A percentile compares a stretch with the other conserved stretches of the same genome.
phyloP scores from a whole-genome alignment of 2,329 filamentous ascomycete species.

The Fusarium penzigii region DNA sequence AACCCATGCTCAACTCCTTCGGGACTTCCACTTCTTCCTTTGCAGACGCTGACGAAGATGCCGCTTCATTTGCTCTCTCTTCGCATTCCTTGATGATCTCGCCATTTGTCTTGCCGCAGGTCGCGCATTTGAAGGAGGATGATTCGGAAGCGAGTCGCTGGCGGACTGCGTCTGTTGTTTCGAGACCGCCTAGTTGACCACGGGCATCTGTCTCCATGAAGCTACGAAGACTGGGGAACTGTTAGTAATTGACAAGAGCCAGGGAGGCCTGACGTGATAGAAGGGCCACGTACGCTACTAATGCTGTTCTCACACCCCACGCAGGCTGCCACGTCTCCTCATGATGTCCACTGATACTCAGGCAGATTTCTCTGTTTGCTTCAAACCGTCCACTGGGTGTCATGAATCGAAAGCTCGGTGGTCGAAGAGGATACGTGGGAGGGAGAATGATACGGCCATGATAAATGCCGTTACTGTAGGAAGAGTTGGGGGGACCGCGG shows the following conservation, averaged over 20 bases:
- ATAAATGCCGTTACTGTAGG: slow-evolving; percentile 82
- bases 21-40: slow-evolving; percentile 50
- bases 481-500: slow-evolving; percentile 80
- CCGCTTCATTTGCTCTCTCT: slow-evolving; percentile 49
- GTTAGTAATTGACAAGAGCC: slow-evolving; percentile 1
- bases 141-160: slow-evolving; percentile 70
- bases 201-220: slow-evolving; percentile 92
- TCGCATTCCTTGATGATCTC: slow-evolving; percentile 74
- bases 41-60: slow-evolving; percentile 21
- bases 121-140: slow-evolving; percentile 64
- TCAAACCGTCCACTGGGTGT: slow-evolving; percentile 93
- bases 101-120: slow-evolving; percentile 70
- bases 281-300: slow-evolving; percentile 57
- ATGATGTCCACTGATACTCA: slow-evolving; percentile 91
- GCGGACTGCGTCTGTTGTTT: slow-evolving; percentile 69
- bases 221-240: slow-evolving; percentile 59
- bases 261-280: background rate
- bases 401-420: slow-evolving; percentile 92
- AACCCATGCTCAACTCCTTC: slow-evolving; percentile 64
- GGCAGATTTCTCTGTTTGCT: slow-evolving; percentile 93
- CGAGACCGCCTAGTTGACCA: slow-evolving; percentile 88
- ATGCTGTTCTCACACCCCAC: slow-evolving; percentile 90
- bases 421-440: slow-evolving; percentile 84
- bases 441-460: slow-evolving; percentile 94
- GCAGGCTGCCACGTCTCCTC: slow-evolving; percentile 99